Percentiles rank a stretch among this genome's conserved stretches.
These are phyloP conservation scores for Fraxinus baroniana DNA, from an alignment of 305 asterid genomes.

Conservation along the genomic window DNA sequence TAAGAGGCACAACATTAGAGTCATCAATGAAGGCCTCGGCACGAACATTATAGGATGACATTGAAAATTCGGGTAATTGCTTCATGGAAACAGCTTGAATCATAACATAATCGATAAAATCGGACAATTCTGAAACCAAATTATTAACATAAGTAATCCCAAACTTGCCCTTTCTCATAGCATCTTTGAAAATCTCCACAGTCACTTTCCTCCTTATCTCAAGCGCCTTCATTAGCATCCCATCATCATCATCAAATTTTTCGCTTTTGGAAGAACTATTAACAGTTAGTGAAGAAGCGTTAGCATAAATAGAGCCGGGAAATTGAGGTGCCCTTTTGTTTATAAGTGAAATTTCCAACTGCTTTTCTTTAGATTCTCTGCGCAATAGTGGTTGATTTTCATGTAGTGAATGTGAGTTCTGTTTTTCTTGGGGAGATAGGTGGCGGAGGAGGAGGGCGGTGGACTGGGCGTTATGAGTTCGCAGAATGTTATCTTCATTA, in stretches of 20 bases:
- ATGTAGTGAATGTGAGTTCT: slow-evolving; percentile 25
- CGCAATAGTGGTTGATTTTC: slow-evolving; percentile 27
- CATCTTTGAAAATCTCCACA: slow-evolving; percentile 63
- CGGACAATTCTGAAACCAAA: slow-evolving; percentile 47
- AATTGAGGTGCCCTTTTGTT: slow-evolving; percentile 64
- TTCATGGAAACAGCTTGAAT: slow-evolving; percentile 84
- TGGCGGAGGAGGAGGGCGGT: slow-evolving; percentile 60
- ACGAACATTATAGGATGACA: slow-evolving; percentile 68
- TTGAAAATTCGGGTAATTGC: slow-evolving; percentile 53
- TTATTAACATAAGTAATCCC: slow-evolving; percentile 75
- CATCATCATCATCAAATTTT: slow-evolving; percentile 35
- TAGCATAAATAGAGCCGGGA: slow-evolving; percentile 69
- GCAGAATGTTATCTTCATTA: slow-evolving; percentile 28
- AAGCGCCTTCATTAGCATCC: slow-evolving; percentile 78
- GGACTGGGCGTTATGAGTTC: slow-evolving; percentile 76
- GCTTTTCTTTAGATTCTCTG: slow-evolving; percentile 49
- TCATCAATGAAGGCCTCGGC: slow-evolving; percentile 53
- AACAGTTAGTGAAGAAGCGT: slow-evolving; percentile 37
- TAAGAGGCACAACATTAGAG: slow-evolving; percentile 69
- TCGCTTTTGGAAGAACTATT: slow-evolving; percentile 38
- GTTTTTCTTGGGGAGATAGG: slow-evolving; percentile 40
- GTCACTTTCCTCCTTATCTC: slow-evolving; percentile 85
- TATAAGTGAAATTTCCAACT: slow-evolving; percentile 55
- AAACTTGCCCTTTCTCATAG: slow-evolving; percentile 72
- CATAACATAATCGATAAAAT: slow-evolving; percentile 76